Evolutionary conservation across 176 grass and related monocot species (phyloP).

Genomic region (Oryza rufipogon): DNA sequence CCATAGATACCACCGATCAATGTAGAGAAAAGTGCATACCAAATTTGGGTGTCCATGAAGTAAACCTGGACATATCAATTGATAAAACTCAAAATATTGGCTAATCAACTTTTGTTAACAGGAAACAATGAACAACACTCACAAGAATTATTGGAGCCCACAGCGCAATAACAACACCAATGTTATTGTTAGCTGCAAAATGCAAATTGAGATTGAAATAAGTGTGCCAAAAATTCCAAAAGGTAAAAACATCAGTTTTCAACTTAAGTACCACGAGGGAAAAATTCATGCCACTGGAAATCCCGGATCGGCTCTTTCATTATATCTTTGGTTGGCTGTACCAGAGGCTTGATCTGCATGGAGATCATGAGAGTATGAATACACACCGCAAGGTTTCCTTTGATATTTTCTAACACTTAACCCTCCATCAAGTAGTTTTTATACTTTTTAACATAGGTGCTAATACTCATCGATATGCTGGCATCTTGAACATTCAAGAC

Average conservation of each 20-base stretch:
- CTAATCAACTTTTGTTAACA: slow-evolving; percentile 21
- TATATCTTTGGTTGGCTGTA: slow-evolving; percentile 92
- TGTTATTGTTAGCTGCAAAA: slow-evolving; percentile 84
- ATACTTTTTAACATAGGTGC: slow-evolving; percentile 2
- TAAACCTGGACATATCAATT: slow-evolving; percentile 70
- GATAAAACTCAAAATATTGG: slow-evolving; percentile 31
- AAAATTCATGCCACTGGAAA: slow-evolving; percentile 96
- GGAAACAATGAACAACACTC: slow-evolving; percentile 18
- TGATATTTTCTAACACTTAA: background rate
- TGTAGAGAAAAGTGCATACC: slow-evolving; percentile 98
- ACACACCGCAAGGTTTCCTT: background rate
- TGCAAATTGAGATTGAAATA: slow-evolving; percentile 48
- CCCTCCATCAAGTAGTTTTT: background rate
- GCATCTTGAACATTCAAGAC: slow-evolving; percentile 13
- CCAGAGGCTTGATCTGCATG: slow-evolving; percentile 92
- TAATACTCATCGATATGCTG: slow-evolving; percentile 6
- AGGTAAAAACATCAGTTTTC: slow-evolving; percentile 28
- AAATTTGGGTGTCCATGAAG: slow-evolving; percentile 99
- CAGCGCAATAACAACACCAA: slow-evolving; percentile 86
- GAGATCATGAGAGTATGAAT: slow-evolving; percentile 32
- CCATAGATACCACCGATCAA: slow-evolving; percentile 96
- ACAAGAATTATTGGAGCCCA: slow-evolving; percentile 99
- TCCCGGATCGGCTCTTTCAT: slow-evolving; percentile 69
- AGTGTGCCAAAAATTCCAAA: slow-evolving; percentile 33
- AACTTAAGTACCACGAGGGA: slow-evolving; percentile 73